Base-by-base conservation (phyloP, 352 stramenopile genomes). In the Phytophthora brassicae region DNA sequence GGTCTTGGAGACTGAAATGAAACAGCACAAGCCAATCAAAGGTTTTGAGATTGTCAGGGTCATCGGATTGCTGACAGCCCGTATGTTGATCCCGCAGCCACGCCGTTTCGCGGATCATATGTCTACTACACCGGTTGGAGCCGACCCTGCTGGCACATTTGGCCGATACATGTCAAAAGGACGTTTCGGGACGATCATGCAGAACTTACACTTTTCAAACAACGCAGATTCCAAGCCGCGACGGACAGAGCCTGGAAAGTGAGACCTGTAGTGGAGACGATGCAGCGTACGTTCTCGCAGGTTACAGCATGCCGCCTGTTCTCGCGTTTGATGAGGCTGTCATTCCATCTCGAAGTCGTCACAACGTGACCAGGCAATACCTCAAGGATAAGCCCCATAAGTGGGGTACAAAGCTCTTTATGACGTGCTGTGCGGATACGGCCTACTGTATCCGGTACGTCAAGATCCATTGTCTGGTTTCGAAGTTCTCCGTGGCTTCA, bases 141-240 rank as follows among this genome's bases (percentile, higher is more conserved):
- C 53, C 28, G 47, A 64, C 13, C 43, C 53, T 39, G 14, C 36
- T 13, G 52, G 53, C 8, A 64, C 60, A 6, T 68, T 68, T 14
- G 41, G 46, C 12, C 52, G 53, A 19, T 60, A 56, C 47, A 64
- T 68, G 60, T 23, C 45, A 0, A 56, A 56, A 23, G 28, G 16
- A 4, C 38, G 46, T 5, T 64, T 68, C 33, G 46, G 43, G 0
- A 31, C 19, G 12, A 54, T 57, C 12, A 57, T 61, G 35, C 48
- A 60, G 43, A 67, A 68, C 39, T 13, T 64, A 6, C 53, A 68
- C 31, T 68, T 68, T 16, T 68, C 53, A 2, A 6, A 57, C 35
- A 62, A 51, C 20, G 1, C 39, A 1, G 38, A 56, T 33, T 2
- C 24, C 2, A 33, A 22, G 57, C 57, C 0, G 49, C 29, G 2